Conservation (phyloP, 768 basidiomycete genomes). For the Xerocomellus chrysenteron region DNA sequence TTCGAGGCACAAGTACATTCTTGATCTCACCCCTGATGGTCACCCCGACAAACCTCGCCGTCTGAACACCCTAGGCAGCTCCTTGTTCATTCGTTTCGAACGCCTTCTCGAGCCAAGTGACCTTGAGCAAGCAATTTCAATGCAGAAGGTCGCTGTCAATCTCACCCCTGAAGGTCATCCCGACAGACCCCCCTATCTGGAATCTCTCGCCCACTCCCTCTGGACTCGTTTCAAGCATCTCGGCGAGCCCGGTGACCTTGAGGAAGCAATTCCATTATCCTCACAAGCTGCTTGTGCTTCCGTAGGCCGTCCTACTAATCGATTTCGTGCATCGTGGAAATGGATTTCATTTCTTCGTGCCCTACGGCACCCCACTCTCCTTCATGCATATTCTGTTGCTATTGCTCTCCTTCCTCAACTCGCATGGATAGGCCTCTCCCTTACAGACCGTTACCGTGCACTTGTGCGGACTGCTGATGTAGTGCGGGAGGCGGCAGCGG, state of each 20-base stretch:
- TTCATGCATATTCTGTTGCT: slow-evolving; percentile 20
- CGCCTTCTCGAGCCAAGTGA: no score
- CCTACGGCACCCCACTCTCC: slow-evolving; percentile 7
- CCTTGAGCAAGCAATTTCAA: no score
- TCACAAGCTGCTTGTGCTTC: slow-evolving; percentile 2
- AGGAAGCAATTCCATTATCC: not conserved
- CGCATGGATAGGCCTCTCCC: slow-evolving; percentile 1
- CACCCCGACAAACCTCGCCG: not conserved
- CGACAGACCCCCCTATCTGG: not conserved
- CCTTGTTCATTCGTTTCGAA: no score
- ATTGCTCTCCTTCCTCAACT: slow-evolving; percentile 24
- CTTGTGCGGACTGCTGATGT: not conserved
- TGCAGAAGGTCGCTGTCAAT: no score
- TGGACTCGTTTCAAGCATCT: not conserved
- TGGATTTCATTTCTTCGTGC: slow-evolving; percentile 3
- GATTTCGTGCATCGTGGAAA: slow-evolving; percentile 7
- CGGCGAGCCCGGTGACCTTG: not conserved
- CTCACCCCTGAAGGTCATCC: not conserved
- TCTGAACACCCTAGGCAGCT: not conserved
- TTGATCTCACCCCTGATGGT: not conserved
- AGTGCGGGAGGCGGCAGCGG: slow-evolving; percentile 6
- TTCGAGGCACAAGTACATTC: not conserved
- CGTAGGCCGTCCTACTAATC: not conserved
- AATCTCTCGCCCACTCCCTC: not conserved
- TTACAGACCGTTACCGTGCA: not conserved